Evolutionary conservation across 208 protist genomes (phyloP), one percentile per base, ranked within the genome.

Genomic region (Leishmania braziliensis): DNA sequence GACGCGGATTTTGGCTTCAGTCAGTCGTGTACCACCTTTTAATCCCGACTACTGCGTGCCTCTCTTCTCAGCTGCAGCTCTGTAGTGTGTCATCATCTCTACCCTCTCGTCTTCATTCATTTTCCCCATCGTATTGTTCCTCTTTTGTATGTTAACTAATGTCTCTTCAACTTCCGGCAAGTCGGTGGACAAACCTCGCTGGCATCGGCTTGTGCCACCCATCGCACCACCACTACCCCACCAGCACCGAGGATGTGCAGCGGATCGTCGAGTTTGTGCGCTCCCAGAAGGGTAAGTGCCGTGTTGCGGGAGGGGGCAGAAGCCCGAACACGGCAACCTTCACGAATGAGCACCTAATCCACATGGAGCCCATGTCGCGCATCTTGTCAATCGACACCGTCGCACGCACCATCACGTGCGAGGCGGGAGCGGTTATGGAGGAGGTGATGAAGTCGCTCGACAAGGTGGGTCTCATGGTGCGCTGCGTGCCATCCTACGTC

Each of bases 261-360:
- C 58, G 77, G 2, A 23, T 85, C 12, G 69, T 93, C 23, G 70
- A 82, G 43, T 51, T 62, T 6, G 75, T 95, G 16, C 71, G 75
- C 0, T 71, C 82, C 0, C 62, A 58, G 5, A 86, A 88, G 5
- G 83, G 80, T 5, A 92, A 84, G 74, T 91, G 86, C 66, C 92
- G 92, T 26, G 87, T 93, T 12, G 90, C 85, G 14, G 92, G 90
- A 29, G 85, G 53, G 9, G 90, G 90, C 29, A 91, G 88, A 70
- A 95, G 90, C 78, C 90, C 90, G 5, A 94, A 94, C 82, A 77
- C 75, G 4, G 86, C 78, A 58, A 93, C 89, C 54, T 95, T 92
- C 77, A 94, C 90, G 0, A 62, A 83, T 70, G 85, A 83, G 2
- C 87, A 92, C 29, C 83, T 93, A 26, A 87, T 94, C 39, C 90